phyloP scores from a whole-genome alignment of 768 basidiomycete genomes.

The Gymnopilus dilepis region DNA sequence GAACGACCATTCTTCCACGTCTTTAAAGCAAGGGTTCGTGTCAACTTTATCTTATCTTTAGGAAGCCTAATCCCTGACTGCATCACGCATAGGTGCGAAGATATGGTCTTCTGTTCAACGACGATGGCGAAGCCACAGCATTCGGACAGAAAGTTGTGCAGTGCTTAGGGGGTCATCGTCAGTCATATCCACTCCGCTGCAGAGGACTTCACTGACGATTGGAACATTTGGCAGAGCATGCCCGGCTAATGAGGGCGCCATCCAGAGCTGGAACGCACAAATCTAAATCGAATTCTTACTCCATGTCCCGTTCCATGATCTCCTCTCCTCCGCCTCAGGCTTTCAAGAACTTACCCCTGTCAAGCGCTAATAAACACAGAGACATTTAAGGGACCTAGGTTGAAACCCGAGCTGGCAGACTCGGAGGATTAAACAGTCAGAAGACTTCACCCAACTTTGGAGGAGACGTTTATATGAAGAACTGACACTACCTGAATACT shows the following conservation, averaged over 20 bases:
- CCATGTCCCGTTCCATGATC: slow-evolving; percentile 50
- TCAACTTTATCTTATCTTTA: background rate
- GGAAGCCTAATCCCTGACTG: slow-evolving; percentile 50
- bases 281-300: slow-evolving; percentile 26
- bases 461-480: slow-evolving; percentile 39
- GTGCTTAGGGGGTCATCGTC: slow-evolving; percentile 35
- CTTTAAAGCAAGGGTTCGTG: slow-evolving; percentile 81
- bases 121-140: slow-evolving; percentile 51
- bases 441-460: too few relatives aligned
- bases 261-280: slow-evolving; percentile 40
- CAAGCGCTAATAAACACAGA: slow-evolving; percentile 61
- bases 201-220: slow-evolving; percentile 14
- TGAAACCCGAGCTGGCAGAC: slow-evolving; percentile 49
- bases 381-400: slow-evolving; percentile 56
- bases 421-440: slow-evolving; percentile 37
- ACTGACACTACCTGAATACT: background rate
- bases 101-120: slow-evolving; percentile 57
- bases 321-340: slow-evolving; percentile 63
- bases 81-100: slow-evolving; percentile 53
- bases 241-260: background rate
- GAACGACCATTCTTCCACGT: slow-evolving; percentile 94
- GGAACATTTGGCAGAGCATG: background rate
- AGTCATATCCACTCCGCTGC: slow-evolving; percentile 15
- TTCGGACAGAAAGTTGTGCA: slow-evolving; percentile 46
- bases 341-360: slow-evolving; percentile 70